phyloP scores from a whole-genome alignment of 2,329 filamentous ascomycete species.

The Exophiala viscosa region DNA sequence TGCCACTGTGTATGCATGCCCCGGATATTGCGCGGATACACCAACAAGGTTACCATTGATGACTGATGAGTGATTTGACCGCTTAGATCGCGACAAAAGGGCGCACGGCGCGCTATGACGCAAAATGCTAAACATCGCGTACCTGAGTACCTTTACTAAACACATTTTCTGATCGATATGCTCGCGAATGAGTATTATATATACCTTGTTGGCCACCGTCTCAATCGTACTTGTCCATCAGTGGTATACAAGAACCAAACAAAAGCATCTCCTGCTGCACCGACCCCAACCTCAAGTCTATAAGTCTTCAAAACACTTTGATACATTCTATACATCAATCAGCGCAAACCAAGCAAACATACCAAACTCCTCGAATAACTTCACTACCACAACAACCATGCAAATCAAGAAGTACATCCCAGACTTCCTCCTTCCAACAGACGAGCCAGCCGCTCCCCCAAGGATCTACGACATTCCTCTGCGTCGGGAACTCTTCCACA shows the following conservation, averaged over 20 bases:
- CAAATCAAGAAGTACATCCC: conserved; percentile 23
- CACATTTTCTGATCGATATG: background rate
- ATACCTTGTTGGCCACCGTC: background rate
- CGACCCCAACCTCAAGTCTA: background rate
- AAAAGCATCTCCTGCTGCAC: background rate
- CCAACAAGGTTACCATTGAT: background rate
- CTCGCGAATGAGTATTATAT: background rate
- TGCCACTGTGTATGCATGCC: too few species aligned
- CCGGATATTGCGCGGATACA: background rate
- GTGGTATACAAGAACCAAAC: background rate
- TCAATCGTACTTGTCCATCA: background rate
- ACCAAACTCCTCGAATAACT: background rate
- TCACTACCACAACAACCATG: conserved; percentile 2
- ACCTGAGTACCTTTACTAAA: background rate
- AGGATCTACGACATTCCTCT: conserved; percentile 23
- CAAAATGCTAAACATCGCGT: background rate
- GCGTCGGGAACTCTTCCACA: conserved; percentile 15
- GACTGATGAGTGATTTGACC: background rate
- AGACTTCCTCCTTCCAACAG: conserved; percentile 18
- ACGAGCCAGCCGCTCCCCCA: conserved; percentile 12
- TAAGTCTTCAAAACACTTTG: background rate
- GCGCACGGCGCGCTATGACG: background rate
- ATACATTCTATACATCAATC: background rate
- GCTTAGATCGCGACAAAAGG: background rate
- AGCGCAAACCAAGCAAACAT: background rate